Evolutionary conservation across 495 filamentous ascomycete genomes (phyloP).

Genomic region (Collariella sp.): DNA sequence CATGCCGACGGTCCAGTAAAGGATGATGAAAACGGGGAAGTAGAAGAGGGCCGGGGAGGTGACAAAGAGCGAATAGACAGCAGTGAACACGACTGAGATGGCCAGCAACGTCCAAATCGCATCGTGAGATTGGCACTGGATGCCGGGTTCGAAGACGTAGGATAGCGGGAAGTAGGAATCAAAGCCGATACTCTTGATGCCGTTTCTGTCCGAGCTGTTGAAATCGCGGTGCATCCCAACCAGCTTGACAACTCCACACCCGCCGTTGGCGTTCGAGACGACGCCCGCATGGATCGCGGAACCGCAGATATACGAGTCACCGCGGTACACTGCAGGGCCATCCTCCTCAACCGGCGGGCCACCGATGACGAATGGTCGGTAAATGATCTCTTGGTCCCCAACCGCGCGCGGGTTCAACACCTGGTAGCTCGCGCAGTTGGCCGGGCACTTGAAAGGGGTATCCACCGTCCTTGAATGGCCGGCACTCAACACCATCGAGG

Average conservation of each 20-base stretch:
- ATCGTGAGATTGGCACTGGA: slow-evolving; percentile 39
- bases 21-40: slow-evolving; percentile 57
- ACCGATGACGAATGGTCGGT: slow-evolving; percentile 64
- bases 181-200: slow-evolving; percentile 15
- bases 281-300: slow-evolving; percentile 72
- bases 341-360: slow-evolving; percentile 48
- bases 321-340: slow-evolving; percentile 54
- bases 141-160: slow-evolving; percentile 50
- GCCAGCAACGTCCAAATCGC: slow-evolving; percentile 44
- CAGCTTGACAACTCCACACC: slow-evolving; percentile 45
- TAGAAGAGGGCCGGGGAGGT: slow-evolving; percentile 61
- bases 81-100: slow-evolving; percentile 60
- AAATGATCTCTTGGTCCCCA: slow-evolving; percentile 62
- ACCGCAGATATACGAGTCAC: slow-evolving; percentile 76
- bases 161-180: slow-evolving; percentile 48
- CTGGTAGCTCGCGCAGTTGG: slow-evolving; percentile 57
- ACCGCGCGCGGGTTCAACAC: slow-evolving; percentile 67
- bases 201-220: slow-evolving; percentile 13
- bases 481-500: slow-evolving; percentile 67
- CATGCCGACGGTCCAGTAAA: slow-evolving; percentile 72
- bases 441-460: slow-evolving; percentile 74
- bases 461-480: slow-evolving; percentile 63
- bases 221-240: slow-evolving; percentile 8
- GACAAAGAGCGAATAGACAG: slow-evolving; percentile 59
- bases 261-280: slow-evolving; percentile 57